Percentiles rank a stretch among this genome's conserved stretches.
These are phyloP conservation scores for Exophiala spinifera DNA, from an alignment of 2,329 filamentous ascomycete species.

Conservation along the genomic window DNA sequence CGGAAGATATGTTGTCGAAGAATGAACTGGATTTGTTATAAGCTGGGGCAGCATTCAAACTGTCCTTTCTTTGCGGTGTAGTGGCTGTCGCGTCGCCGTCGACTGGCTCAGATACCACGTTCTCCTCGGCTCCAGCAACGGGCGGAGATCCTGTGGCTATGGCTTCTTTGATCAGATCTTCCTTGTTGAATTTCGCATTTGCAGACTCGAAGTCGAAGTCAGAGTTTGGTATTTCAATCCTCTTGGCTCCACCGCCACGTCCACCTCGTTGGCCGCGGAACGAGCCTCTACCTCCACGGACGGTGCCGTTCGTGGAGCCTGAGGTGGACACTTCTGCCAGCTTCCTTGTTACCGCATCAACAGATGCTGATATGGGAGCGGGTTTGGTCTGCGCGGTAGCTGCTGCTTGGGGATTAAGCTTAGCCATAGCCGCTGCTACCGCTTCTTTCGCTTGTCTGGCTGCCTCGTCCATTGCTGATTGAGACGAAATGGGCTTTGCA, in stretches of 20 bases:
- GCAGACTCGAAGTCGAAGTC: constrained; percentile 89
- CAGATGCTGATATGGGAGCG: constrained; percentile 35
- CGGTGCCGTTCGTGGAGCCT: constrained; percentile 37
- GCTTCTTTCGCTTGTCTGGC: constrained; percentile 49
- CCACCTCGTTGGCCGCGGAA: constrained; percentile 48
- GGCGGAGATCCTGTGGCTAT: constrained; percentile 72
- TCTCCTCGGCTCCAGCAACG: constrained; percentile 50
- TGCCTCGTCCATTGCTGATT: constrained; percentile 45
- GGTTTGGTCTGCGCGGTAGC: constrained; percentile 28
- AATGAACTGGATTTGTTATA: constrained; percentile 92
- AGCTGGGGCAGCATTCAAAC: constrained; percentile 39
- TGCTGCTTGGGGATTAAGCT: constrained; percentile 36
- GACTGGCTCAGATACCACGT: constrained; percentile 36
- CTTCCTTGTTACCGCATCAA: constrained; percentile 45
- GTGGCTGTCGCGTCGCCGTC: constrained; percentile 23
- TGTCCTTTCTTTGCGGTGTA: constrained; percentile 35
- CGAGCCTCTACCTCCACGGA: constrained; percentile 40
- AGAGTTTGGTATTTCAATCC: constrained; percentile 82
- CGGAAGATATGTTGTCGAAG: constrained; percentile 97
- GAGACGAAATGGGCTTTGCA: constrained; percentile 25
- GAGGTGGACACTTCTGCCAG: constrained; percentile 45
- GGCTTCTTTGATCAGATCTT: constrained; percentile 83
- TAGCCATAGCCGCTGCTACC: constrained; percentile 52
- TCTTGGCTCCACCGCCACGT: constrained; percentile 48
- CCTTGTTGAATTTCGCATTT: constrained; percentile 87